Evolutionary conservation across 1,284 basidiomycete species (phyloP), one percentile per base, ranked within the genome.

Genomic region (Marasmius tenuissimus): DNA sequence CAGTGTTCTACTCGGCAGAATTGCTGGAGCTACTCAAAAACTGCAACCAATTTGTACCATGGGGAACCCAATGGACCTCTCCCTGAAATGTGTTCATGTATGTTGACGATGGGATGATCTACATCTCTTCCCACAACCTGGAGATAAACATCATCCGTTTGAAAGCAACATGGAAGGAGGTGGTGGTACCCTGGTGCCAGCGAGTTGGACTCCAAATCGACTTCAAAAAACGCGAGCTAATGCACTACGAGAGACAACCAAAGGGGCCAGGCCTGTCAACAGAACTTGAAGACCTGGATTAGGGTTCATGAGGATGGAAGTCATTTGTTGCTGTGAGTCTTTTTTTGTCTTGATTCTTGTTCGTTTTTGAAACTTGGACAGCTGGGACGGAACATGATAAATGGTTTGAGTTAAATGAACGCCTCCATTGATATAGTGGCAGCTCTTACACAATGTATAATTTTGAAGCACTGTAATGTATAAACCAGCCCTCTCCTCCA

Each of bases 51-150:
- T n/a, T n/a, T n/a, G n/a, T 34, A 37, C 12, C 38, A 2, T 9
- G 27, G 18, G 39, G 39, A 40, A 40, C 4, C 14, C 18, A 42
- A n/a, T 33, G 38, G 22, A 20, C 7, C 10, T 12, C 52, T 22
- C 22, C 35, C 11, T 34, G 49, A 4, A 71, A n/a, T n/a, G n/a
- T 61, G 1, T 37, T 65, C 40, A 61, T 66, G 58, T 68, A 67
- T 37, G 61, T 68, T 1, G 67, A 68, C 51, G 66, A 69, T 56
- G 66, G 67, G 3, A 68, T 59, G 51, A 27, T 67, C 1, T 65
- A 59, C 47, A 56, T 68, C 10, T 62, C 54, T 49, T 70, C 66
- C 4, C 10, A 55, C 2, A 58, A 65, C 4, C 60, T 71, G 0
- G 56, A 65, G 2, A 62, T 50, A 1, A 71, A 72, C 57, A 59